phyloP scores from a whole-genome alignment of 2,329 filamentous ascomycete genomes.

The Hypomyces perniciosus region DNA sequence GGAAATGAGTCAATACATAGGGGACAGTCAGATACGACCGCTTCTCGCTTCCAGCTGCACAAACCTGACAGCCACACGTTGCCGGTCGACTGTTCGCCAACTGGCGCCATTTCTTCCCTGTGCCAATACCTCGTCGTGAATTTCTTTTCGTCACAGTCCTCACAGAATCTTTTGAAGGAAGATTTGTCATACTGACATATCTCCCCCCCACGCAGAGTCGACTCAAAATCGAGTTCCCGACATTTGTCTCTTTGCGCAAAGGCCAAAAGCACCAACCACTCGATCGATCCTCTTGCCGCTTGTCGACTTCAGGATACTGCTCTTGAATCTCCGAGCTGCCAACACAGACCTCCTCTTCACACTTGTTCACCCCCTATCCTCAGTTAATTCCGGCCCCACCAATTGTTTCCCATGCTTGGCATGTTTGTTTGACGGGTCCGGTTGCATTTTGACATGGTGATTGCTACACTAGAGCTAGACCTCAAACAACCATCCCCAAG shows the following conservation, averaged over 20 bases:
- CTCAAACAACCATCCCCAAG: conserved; percentile 1
- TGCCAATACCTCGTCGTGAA: background rate
- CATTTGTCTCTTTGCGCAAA: background rate
- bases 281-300: too few species aligned
- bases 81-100: background rate
- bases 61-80: background rate
- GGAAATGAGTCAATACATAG: background rate
- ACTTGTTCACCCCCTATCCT: background rate
- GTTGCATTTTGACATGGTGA: conserved; percentile 14
- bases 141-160: background rate
- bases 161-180: background rate
- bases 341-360: background rate
- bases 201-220: background rate
- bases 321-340: background rate
- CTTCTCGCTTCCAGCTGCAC: background rate
- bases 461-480: conserved; percentile 1
- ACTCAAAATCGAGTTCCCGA: background rate
- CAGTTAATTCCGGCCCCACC: background rate
- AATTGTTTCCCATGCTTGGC: background rate
- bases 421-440: background rate
- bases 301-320: too few species aligned
- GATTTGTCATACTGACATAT: background rate
- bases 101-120: background rate
- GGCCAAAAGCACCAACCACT: too few species aligned
- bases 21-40: background rate